Evolutionary conservation across 2,329 filamentous ascomycete species (phyloP).

Genomic region (Xylaria polymorpha): DNA sequence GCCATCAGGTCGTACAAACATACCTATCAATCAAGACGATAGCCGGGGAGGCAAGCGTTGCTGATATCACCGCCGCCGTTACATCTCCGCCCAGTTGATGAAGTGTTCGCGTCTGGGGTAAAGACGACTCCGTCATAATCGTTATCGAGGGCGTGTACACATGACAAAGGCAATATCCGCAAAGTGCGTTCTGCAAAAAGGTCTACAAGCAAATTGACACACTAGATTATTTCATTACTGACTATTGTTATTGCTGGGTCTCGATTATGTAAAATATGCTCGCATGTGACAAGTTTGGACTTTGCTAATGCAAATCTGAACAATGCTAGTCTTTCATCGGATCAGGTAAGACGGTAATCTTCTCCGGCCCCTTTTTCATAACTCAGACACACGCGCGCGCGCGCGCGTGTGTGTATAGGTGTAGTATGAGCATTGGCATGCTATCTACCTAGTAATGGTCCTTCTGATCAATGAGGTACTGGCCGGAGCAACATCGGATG

Average conservation of each 20-base stretch:
- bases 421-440: constrained; percentile 8
- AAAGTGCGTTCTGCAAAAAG: not conserved
- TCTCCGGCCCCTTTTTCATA: not conserved
- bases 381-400: not conserved
- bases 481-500: constrained; percentile 2
- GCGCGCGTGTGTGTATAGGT: constrained; percentile 2
- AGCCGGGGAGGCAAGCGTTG: constrained; percentile 16
- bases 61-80: constrained; percentile 17
- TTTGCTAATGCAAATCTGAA: not conserved
- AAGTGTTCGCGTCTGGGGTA: constrained; percentile 2
- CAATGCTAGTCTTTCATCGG: too few relatives aligned
- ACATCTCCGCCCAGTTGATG: constrained; percentile 7
- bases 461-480: not conserved
- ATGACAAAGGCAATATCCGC: not conserved
- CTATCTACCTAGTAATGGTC: not conserved
- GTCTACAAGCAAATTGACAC: not conserved
- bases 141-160: not conserved
- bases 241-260: not conserved
- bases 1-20: not conserved
- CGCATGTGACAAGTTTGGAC: not conserved
- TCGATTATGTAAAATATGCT: not conserved
- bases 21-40: constrained; percentile 22
- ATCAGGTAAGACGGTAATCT: not conserved
- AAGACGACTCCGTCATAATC: constrained; percentile 10
- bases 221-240: not conserved